These are phyloP conservation scores for Paramyrothecium sp. DNA, from an alignment of 2,329 filamentous ascomycete genomes.

Conservation along the genomic window DNA sequence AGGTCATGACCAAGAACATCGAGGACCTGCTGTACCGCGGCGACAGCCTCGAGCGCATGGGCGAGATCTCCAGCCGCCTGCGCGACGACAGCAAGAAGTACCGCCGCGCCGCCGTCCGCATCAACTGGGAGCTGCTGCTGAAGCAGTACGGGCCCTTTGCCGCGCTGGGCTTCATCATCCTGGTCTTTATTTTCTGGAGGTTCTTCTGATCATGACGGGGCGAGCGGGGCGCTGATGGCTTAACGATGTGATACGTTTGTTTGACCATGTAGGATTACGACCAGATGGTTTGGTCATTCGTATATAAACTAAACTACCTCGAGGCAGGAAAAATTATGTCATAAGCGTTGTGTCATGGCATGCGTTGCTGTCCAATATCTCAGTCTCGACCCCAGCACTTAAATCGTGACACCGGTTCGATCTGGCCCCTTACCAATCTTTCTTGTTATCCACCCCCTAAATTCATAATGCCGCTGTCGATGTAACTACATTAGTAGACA, in stretches of 20 bases:
- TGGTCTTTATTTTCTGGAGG: conserved; percentile 88
- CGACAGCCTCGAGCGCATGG: conserved; percentile 94
- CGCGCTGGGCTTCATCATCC: conserved; percentile 74
- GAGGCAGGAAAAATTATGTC: not conserved
- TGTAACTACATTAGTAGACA: conserved; percentile 45
- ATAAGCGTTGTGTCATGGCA: not conserved
- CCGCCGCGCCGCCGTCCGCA: conserved; percentile 83
- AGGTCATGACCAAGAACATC: conserved; percentile 99
- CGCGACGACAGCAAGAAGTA: conserved; percentile 95
- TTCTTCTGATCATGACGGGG: conserved; percentile 65
- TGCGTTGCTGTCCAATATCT: too few relatives aligned
- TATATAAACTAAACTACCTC: not conserved
- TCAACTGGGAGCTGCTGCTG: conserved; percentile 95
- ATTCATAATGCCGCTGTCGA: not conserved
- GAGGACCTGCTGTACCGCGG: conserved; percentile 95
- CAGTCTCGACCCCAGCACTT: too few relatives aligned
- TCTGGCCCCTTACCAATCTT: too few relatives aligned
- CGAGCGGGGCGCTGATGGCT: not conserved
- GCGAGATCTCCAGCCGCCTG: conserved; percentile 83
- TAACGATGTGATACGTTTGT: not conserved
- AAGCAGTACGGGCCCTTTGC: conserved; percentile 97
- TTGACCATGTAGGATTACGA: not conserved
- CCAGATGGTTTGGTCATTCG: not conserved
- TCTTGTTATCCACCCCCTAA: too few relatives aligned
- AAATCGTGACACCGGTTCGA: too few relatives aligned